phyloP scores from a whole-genome alignment of 176 grass and related monocot species.

The Oryza glaberrima region DNA sequence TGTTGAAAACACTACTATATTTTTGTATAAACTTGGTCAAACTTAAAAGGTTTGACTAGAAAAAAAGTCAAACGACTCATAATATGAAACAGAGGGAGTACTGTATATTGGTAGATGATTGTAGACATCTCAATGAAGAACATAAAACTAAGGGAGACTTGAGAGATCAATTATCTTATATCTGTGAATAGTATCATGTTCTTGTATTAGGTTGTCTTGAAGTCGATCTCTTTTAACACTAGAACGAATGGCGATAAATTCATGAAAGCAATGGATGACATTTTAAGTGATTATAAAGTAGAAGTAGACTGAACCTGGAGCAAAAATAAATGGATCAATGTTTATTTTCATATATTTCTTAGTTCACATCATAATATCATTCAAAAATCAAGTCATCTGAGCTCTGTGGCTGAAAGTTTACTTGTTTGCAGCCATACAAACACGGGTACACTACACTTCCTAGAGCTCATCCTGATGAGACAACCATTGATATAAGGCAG shows the following conservation, averaged over 20 bases:
- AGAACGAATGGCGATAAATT: background rate
- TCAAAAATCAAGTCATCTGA: background rate
- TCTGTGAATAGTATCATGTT: background rate
- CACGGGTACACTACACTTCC: conserved; percentile 86
- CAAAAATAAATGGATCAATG: background rate
- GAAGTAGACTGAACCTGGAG: background rate
- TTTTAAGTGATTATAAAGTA: background rate
- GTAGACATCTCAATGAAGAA: background rate
- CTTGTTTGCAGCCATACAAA: conserved; percentile 67
- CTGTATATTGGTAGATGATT: background rate
- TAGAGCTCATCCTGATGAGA: conserved; percentile 75
- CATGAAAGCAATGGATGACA: background rate
- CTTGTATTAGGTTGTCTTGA: background rate
- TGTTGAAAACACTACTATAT: too few relatives aligned
- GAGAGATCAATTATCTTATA: background rate
- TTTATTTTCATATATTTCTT: background rate
- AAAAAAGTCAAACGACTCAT: too few relatives aligned
- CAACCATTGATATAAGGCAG: conserved; percentile 91
- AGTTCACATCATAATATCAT: background rate
- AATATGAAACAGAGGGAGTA: background rate
- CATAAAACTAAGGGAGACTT: background rate
- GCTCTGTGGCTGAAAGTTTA: background rate
- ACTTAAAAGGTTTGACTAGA: too few relatives aligned
- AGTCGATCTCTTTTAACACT: background rate
- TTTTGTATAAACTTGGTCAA: too few relatives aligned